Evolutionary conservation across 345 rosid genomes (phyloP).

Genomic region (Dimocarpus longan): DNA sequence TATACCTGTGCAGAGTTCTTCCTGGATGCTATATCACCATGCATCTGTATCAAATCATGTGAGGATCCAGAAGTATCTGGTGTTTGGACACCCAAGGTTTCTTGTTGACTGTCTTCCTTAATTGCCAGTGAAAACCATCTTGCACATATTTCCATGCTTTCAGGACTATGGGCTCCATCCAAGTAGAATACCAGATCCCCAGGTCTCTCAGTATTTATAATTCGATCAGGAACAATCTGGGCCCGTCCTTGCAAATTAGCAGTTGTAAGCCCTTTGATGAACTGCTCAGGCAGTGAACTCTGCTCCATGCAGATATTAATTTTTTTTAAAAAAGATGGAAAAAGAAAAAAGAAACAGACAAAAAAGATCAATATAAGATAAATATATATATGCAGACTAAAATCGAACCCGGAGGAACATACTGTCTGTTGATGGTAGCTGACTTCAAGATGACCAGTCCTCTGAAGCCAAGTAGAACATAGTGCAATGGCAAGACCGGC

Average conservation of each 20-base stretch:
- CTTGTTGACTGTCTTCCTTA: conserved; percentile 47
- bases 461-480: conserved; percentile 77
- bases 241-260: conserved; percentile 96
- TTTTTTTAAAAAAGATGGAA: not conserved
- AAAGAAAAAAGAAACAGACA: not conserved
- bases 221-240: conserved; percentile 71
- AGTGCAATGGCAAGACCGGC: conserved; percentile 91
- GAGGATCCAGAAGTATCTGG: conserved; percentile 41
- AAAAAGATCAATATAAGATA: conserved; percentile 13
- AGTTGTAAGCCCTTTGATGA: conserved; percentile 77
- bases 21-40: conserved; percentile 18
- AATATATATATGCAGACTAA: not conserved
- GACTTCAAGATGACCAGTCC: conserved; percentile 64
- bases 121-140: conserved; percentile 78
- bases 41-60: conserved; percentile 26
- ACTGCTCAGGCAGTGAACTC: conserved; percentile 77
- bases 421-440: conserved; percentile 56
- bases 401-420: conserved; percentile 15
- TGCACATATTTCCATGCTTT: conserved; percentile 90
- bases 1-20: conserved; percentile 68
- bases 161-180: conserved; percentile 98
- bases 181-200: conserved; percentile 82
- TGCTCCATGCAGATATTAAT: conserved; percentile 34
- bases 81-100: conserved; percentile 33
- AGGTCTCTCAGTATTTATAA: conserved; percentile 39